Base-by-base conservation (phyloP, 257 asterid genomes). In the Solanum habrochaites region DNA sequence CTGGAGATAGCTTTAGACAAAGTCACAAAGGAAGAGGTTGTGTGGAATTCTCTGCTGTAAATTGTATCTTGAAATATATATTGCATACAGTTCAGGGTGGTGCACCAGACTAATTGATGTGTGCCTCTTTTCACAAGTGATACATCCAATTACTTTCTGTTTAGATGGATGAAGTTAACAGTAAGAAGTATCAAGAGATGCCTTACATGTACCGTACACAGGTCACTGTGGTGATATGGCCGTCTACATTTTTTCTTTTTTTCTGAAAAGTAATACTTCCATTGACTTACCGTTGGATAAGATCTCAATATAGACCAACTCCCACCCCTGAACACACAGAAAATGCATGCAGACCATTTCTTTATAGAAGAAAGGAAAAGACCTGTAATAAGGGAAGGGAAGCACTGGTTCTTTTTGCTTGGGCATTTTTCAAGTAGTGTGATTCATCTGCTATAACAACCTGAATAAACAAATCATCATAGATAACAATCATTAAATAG, bases 401-500 rank as follows among this genome's bases (percentile, higher is more conserved):
- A 14, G 98, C 95, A 74, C 3, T 93, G 56, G 99, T 97, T 88
- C 99, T 91, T 90, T 97, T 97, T 83, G 99, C 99, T 91, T 93
- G 98, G 87, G 88, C 98, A 91, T 97, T 97, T 94, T 97, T 97
- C 90, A 97, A 91, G 93, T 92, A 97, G 90, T 97, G 99, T 29
- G 99, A 97, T 91, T 97, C 99, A 92, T 97, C 99, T 29, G 98
- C 99, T 89, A 97, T 93, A 87, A 95, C 98, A 86, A 94, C 91
- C 99, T 96, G 90, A 88, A 93, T 86, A 87, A 87, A 89, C 87
- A 92, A 43, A 91, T 39, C 85, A 85, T 64, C 86, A 85, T 47
- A 23, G 13, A 62, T 62, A 71, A 42, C 52, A 58, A 66, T 73
- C 45, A 64, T 49, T 23, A 75, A 40, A 39, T 23, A 83, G 85